Percentiles rank a stretch among this genome's conserved stretches.
These are phyloP conservation scores for Hypoxylon rickii DNA, from an alignment of 495 filamentous ascomycete species.

Conservation along the genomic window DNA sequence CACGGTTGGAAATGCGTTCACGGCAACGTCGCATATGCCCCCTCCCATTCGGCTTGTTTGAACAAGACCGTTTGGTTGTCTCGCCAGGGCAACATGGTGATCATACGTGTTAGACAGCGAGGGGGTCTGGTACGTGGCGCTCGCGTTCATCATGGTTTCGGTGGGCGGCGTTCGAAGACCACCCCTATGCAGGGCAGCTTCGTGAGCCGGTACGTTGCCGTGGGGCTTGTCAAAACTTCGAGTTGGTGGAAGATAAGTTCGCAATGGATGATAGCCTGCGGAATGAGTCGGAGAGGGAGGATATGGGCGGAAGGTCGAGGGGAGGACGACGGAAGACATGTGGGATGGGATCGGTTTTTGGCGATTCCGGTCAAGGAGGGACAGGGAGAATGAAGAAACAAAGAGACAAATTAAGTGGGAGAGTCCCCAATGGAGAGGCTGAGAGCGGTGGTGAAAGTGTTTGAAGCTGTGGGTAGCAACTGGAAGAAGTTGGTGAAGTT, in stretches of 20 bases:
- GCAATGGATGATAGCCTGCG: slow-evolving; percentile 10
- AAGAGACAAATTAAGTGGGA: slow-evolving; percentile 7
- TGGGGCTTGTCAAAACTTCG: slow-evolving; percentile 14
- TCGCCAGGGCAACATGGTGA: slow-evolving; percentile 40
- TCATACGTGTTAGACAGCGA: slow-evolving; percentile 48
- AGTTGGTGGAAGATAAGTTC: slow-evolving; percentile 8
- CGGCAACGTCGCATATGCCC: slow-evolving; percentile 34
- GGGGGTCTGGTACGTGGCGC: slow-evolving; percentile 51
- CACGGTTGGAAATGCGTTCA: slow-evolving; percentile 30
- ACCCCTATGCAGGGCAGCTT: slow-evolving; percentile 23
- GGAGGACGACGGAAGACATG: slow-evolving; percentile 38
- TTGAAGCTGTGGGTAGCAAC: neutral
- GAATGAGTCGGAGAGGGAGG: slow-evolving; percentile 29
- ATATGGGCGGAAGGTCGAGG: slow-evolving; percentile 33
- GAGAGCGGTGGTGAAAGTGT: neutral
- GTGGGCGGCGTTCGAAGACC: slow-evolving; percentile 57
- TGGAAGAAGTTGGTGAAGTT: slow-evolving; percentile 12
- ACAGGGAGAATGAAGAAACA: slow-evolving; percentile 1
- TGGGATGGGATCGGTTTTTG: slow-evolving; percentile 26
- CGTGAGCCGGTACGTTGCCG: slow-evolving; percentile 10
- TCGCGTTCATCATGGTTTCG: slow-evolving; percentile 55
- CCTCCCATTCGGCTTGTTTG: slow-evolving; percentile 32
- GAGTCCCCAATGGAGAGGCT: slow-evolving; percentile 2
- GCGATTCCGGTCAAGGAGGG: slow-evolving; percentile 6
- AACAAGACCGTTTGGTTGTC: slow-evolving; percentile 34